Percentiles rank a stretch among this genome's conserved stretches.
These are phyloP conservation scores for Saposhnikovia divaricata DNA, from an alignment of 129 eudicot genomes.

Conservation along the genomic window DNA sequence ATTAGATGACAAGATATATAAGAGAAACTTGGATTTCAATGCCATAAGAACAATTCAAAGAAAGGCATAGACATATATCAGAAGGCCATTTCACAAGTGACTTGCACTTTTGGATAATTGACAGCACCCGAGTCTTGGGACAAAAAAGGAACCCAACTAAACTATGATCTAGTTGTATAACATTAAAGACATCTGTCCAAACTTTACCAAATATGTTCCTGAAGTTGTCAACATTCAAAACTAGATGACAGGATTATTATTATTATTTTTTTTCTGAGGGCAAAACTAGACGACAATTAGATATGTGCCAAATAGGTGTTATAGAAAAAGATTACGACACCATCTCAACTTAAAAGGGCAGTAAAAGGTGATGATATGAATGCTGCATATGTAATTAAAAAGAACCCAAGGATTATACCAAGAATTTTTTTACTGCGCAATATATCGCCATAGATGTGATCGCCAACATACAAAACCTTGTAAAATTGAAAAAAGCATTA, in stretches of 20 bases:
- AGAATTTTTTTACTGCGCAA: conserved; percentile 88
- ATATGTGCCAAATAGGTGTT: neutral
- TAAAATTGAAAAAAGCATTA: conserved; percentile 16
- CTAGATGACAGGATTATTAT: neutral
- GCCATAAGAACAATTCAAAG: neutral
- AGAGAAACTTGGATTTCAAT: neutral
- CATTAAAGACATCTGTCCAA: neutral
- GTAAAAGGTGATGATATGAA: neutral
- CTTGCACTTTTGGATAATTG: neutral
- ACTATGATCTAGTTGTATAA: neutral
- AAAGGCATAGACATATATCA: neutral
- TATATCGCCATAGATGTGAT: conserved; percentile 96
- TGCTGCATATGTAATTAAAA: neutral
- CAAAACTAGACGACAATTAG: no score
- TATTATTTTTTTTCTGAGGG: no score
- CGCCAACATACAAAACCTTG: conserved; percentile 97
- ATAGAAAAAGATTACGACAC: neutral
- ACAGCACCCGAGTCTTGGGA: neutral
- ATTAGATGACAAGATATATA: neutral
- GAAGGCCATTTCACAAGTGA: neutral
- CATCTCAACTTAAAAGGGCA: neutral
- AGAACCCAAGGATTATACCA: conserved; percentile 37
- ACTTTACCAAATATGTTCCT: neutral
- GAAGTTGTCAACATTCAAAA: neutral
- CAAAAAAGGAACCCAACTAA: neutral